Percentiles rank a stretch among this genome's conserved stretches.
These are phyloP conservation scores for Acanthamoeba triangularis DNA, from an alignment of 208 protist species.

Conservation along the genomic window DNA sequence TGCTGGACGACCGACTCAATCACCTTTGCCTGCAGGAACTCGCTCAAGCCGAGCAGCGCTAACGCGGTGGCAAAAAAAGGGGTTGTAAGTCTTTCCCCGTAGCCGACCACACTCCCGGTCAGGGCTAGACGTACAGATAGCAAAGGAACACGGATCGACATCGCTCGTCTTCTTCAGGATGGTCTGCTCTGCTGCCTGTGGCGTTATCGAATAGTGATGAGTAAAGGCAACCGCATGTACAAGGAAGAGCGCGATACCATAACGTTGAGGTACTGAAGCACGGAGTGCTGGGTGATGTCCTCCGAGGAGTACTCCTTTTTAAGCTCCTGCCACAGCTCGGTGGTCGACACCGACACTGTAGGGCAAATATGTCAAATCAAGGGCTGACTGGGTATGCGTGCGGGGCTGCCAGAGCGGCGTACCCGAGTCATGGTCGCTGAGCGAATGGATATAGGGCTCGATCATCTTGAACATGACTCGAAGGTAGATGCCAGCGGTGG, in stretches of 20 bases:
- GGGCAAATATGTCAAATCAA: not conserved
- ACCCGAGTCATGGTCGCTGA: slow-evolving; percentile 27
- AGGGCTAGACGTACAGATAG: not conserved
- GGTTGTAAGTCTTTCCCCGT: not conserved
- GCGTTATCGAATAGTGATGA: not conserved
- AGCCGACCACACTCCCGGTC: not conserved
- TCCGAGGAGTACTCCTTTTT: slow-evolving; percentile 30
- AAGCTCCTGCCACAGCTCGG: slow-evolving; percentile 17
- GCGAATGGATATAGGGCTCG: slow-evolving; percentile 34
- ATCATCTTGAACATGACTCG: slow-evolving; percentile 42
- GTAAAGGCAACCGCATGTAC: not conserved
- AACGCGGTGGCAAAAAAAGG: not conserved
- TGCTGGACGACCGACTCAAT: slow-evolving; percentile 62
- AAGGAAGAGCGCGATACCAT: slow-evolving; percentile 11
- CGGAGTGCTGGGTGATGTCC: not conserved
- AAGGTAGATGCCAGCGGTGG: slow-evolving; percentile 17
- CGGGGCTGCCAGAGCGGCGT: not conserved
- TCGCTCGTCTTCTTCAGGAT: slow-evolving; percentile 57
- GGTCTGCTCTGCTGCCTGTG: not conserved
- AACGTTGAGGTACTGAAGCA: slow-evolving; percentile 56
- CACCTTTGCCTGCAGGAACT: slow-evolving; percentile 53
- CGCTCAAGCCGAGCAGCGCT: slow-evolving; percentile 56
- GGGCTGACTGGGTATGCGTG: not conserved
- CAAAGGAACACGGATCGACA: not conserved
- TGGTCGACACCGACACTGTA: not conserved